Percentiles rank a stretch among this genome's conserved stretches.
Evolutionary conservation across 1,284 basidiomycete species (phyloP).

Genomic region (Sanghuangporus baumii): DNA sequence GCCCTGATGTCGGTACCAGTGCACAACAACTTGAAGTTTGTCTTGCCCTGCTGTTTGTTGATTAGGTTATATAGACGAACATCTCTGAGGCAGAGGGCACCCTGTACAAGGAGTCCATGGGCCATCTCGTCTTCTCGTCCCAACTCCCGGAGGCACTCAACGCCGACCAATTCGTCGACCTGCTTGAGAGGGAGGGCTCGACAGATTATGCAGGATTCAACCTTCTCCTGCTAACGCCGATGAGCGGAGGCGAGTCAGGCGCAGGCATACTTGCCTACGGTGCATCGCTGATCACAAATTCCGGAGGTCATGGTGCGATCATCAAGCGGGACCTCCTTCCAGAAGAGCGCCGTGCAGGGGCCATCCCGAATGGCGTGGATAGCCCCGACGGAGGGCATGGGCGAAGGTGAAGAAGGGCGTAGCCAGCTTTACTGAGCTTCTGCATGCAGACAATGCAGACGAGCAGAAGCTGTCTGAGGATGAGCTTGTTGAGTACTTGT

Average conservation of each 20-base stretch:
- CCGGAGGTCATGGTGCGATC: slow-evolving; percentile 56
- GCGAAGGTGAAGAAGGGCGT: slow-evolving; percentile 63
- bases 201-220: slow-evolving; percentile 71
- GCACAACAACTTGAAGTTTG: neutral
- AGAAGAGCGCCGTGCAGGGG: slow-evolving; percentile 46
- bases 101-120: slow-evolving; percentile 50
- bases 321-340: slow-evolving; percentile 30
- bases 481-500: slow-evolving; percentile 49
- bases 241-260: slow-evolving; percentile 15
- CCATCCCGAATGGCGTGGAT: slow-evolving; percentile 70
- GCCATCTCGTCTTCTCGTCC: slow-evolving; percentile 62
- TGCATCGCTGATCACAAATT: slow-evolving; percentile 58
- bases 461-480: slow-evolving; percentile 30
- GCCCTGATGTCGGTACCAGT: slow-evolving; percentile 60
- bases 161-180: slow-evolving; percentile 34
- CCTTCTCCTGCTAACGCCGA: slow-evolving; percentile 51
- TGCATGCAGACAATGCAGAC: slow-evolving; percentile 18
- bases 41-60: neutral
- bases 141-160: slow-evolving; percentile 45
- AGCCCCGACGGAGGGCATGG: slow-evolving; percentile 52
- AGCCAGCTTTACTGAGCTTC: slow-evolving; percentile 37
- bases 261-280: slow-evolving; percentile 38
- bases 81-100: slow-evolving; percentile 55
- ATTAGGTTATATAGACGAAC: slow-evolving; percentile 51
- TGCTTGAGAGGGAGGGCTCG: slow-evolving; percentile 35